phyloP scores from a whole-genome alignment of 805 yeast species.

The Candida chilensis region DNA sequence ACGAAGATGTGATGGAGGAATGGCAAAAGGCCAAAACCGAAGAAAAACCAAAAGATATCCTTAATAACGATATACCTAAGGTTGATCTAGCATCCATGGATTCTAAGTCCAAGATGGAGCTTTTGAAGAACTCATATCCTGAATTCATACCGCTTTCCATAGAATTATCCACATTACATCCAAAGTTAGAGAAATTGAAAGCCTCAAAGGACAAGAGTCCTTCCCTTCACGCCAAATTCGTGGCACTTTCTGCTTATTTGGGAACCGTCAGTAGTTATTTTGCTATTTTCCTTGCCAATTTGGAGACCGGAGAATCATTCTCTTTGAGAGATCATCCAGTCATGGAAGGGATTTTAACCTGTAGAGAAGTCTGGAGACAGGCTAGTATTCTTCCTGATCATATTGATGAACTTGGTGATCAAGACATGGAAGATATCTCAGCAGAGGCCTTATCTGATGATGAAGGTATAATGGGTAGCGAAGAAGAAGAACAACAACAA shows the following conservation, averaged over 20 bases:
- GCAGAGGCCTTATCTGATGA: conserved; percentile 3
- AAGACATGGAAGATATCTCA: conserved; percentile 4
- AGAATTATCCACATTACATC: conserved; percentile 41
- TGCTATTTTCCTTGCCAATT: conserved; percentile 56
- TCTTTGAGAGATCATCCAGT: conserved; percentile 80
- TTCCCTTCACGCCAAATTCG: conserved; percentile 35
- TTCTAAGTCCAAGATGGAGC: conserved; percentile 37
- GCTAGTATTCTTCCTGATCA: conserved; percentile 44
- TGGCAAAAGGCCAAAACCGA: conserved; percentile 58
- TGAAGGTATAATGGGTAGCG: conserved; percentile 3
- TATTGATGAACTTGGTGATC: conserved; percentile 6
- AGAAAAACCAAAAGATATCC: conserved; percentile 28
- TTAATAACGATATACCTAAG: conserved; percentile 32
- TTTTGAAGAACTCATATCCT: conserved; percentile 62
- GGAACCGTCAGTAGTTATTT: conserved; percentile 75
- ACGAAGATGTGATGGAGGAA: conserved; percentile 71
- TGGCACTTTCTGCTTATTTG: conserved; percentile 71
- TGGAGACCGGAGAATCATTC: conserved; percentile 44
- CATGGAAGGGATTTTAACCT: conserved; percentile 76
- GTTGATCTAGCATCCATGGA: conserved; percentile 26
- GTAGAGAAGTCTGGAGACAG: conserved; percentile 86
- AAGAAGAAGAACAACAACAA: conserved; percentile 6
- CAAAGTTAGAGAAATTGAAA: conserved; percentile 27
- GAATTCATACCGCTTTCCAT: conserved; percentile 72
- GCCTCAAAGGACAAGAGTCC: conserved; percentile 8